Evolutionary conservation across 2,329 filamentous ascomycete species (phyloP).

Genomic region (Hirsutella thompsonii): DNA sequence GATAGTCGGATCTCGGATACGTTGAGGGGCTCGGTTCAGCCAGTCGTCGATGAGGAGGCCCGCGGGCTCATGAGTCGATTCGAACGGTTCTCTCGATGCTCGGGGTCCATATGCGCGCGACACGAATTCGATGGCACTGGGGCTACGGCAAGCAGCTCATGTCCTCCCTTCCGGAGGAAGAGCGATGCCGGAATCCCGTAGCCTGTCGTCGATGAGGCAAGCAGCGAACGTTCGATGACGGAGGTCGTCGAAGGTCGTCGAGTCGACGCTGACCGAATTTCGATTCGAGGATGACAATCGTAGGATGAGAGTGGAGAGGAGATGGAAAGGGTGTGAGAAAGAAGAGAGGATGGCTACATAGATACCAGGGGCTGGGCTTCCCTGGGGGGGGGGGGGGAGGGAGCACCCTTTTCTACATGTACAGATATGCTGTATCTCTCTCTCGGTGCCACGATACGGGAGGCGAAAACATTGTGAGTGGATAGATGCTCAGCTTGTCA

Average conservation of each 20-base stretch:
- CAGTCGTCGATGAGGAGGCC: neutral
- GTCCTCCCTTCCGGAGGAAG: neutral
- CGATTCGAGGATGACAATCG: neutral
- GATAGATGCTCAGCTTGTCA: too few relatives aligned
- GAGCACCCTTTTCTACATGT: too few relatives aligned
- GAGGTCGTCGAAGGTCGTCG: neutral
- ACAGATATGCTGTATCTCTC: too few relatives aligned
- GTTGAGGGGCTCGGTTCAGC: neutral
- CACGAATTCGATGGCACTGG: neutral
- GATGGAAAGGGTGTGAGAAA: neutral
- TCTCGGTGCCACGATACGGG: too few relatives aligned
- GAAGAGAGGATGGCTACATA: neutral
- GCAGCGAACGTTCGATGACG: neutral
- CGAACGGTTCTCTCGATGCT: neutral
- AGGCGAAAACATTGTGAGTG: too few relatives aligned
- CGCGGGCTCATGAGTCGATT: slow-evolving; percentile 1
- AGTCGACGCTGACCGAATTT: too few relatives aligned
- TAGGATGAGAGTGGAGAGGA: neutral
- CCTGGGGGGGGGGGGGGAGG: too few relatives aligned
- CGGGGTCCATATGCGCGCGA: slow-evolving; percentile 1
- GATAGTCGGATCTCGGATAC: neutral
- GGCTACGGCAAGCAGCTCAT: slow-evolving; percentile 2
- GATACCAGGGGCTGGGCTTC: neutral
- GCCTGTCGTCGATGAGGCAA: neutral
- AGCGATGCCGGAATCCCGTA: neutral